These are phyloP conservation scores for Dicorynia guianensis DNA, from an alignment of 306 rosid genomes.

Conservation along the genomic window DNA sequence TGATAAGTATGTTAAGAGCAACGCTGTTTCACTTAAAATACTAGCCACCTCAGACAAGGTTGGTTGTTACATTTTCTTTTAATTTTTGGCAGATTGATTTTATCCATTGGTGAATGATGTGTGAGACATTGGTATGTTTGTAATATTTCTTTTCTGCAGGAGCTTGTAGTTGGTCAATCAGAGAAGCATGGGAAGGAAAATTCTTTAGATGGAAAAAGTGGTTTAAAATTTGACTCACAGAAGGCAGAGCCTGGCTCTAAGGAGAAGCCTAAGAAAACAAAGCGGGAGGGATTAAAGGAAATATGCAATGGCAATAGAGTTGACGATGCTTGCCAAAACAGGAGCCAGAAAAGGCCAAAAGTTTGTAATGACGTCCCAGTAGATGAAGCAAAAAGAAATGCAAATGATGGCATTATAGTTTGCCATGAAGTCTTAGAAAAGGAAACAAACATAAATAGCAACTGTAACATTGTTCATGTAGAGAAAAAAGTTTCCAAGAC, in stretches of 20 bases:
- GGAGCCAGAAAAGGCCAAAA: slow-evolving; percentile 44
- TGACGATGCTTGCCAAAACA: slow-evolving; percentile 43
- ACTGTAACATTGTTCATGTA: neutral
- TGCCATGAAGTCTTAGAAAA: neutral
- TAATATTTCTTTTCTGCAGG: slow-evolving; percentile 42
- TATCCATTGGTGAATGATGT: neutral
- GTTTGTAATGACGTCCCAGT: slow-evolving; percentile 24
- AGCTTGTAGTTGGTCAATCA: slow-evolving; percentile 35
- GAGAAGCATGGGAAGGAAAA: slow-evolving; percentile 66
- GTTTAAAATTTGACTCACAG: slow-evolving; percentile 27
- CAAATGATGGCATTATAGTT: slow-evolving; percentile 24
- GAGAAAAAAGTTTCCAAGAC: slow-evolving; percentile 26
- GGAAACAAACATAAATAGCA: neutral
- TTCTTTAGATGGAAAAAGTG: slow-evolving; percentile 50
- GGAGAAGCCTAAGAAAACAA: slow-evolving; percentile 49
- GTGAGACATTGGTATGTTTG: neutral
- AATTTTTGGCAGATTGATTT: neutral
- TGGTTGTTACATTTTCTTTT: neutral
- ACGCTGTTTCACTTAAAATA: slow-evolving; percentile 30
- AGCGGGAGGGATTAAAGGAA: slow-evolving; percentile 61
- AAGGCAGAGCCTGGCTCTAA: slow-evolving; percentile 18
- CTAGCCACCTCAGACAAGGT: slow-evolving; percentile 43
- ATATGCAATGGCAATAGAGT: slow-evolving; percentile 57
- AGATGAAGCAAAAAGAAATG: slow-evolving; percentile 38
- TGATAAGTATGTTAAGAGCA: slow-evolving; percentile 14